Conservation (phyloP, 192 early-diverging fungal genomes). For the Coemansia sp. region DNA sequence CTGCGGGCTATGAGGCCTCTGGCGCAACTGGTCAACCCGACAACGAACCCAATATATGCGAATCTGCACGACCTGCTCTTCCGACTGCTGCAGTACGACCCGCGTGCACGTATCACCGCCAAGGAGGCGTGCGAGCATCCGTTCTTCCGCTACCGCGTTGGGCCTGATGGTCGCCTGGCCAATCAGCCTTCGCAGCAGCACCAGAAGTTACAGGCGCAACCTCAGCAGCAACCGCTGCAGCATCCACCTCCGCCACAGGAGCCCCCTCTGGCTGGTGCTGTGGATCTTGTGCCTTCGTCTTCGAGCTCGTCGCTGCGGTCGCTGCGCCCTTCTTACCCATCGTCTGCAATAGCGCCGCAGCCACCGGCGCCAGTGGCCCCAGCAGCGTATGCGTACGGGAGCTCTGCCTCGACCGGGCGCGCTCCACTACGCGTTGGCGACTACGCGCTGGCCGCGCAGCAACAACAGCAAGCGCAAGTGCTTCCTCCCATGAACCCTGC, state of each 20-base stretch:
- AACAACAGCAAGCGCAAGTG: constrained; percentile 9
- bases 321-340: constrained; percentile 30
- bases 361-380: constrained; percentile 10
- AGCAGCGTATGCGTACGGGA: constrained; percentile 15
- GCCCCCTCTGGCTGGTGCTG: not conserved
- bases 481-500: constrained; percentile 9
- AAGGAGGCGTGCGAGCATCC: constrained; percentile 79
- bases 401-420: constrained; percentile 4
- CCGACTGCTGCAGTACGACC: constrained; percentile 77
- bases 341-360: constrained; percentile 9
- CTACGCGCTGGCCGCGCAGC: constrained; percentile 31
- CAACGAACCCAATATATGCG: constrained; percentile 47
- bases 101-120: constrained; percentile 75
- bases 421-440: constrained; percentile 35
- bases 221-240: constrained; percentile 7
- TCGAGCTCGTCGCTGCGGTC: constrained; percentile 16
- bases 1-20: constrained; percentile 45
- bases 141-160: constrained; percentile 71
- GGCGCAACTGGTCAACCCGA: constrained; percentile 50
- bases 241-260: not conserved
- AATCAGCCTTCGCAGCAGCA: constrained; percentile 10
- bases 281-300: constrained; percentile 14
- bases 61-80: constrained; percentile 71
- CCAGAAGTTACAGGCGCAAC: constrained; percentile 7
- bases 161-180: constrained; percentile 42